phyloP scores from a whole-genome alignment of 495 filamentous ascomycete species.

The Penicillium parvum region DNA sequence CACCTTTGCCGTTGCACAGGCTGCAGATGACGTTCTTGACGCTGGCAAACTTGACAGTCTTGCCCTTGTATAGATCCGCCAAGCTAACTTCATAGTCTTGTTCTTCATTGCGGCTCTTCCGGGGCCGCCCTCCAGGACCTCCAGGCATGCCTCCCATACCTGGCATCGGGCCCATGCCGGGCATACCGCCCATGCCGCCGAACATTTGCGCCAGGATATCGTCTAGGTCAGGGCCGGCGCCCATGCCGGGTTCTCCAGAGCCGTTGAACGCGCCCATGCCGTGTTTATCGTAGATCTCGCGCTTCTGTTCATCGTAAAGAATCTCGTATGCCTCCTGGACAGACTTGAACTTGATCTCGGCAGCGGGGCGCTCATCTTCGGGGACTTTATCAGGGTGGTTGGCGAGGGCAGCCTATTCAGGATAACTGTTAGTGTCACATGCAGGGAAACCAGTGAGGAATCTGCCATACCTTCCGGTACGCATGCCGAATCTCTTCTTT shows the following conservation, averaged over 20 bases:
- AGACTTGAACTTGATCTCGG: constrained; percentile 86
- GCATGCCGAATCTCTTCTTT: constrained; percentile 93
- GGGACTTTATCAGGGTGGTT: constrained; percentile 96
- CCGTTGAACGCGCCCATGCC: constrained; percentile 93
- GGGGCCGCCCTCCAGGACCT: constrained; percentile 47
- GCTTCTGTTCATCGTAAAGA: constrained; percentile 91
- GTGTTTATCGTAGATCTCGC: constrained; percentile 84
- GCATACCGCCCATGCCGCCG: constrained; percentile 61
- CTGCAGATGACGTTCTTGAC: constrained; percentile 88
- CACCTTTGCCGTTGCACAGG: constrained; percentile 82
- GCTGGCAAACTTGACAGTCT: constrained; percentile 91
- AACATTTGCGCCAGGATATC: constrained; percentile 95
- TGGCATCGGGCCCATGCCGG: constrained; percentile 40
- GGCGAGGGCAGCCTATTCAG: constrained; percentile 69
- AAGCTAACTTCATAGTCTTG: constrained; percentile 85
- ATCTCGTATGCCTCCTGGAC: constrained; percentile 96
- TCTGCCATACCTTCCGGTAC: constrained; percentile 75
- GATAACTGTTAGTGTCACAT: constrained; percentile 9
- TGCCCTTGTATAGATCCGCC: constrained; percentile 96
- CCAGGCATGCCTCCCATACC: constrained; percentile 46
- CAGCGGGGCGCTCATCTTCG: constrained; percentile 74
- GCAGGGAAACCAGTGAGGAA: neutral
- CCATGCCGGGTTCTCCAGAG: constrained; percentile 60
- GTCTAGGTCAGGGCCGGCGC: constrained; percentile 73
- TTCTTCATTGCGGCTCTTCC: constrained; percentile 76